A percentile compares a stretch with the other conserved stretches of the same genome.
Conservation (phyloP, 75 land plant species). For the Picea sitchensis region DNA sequence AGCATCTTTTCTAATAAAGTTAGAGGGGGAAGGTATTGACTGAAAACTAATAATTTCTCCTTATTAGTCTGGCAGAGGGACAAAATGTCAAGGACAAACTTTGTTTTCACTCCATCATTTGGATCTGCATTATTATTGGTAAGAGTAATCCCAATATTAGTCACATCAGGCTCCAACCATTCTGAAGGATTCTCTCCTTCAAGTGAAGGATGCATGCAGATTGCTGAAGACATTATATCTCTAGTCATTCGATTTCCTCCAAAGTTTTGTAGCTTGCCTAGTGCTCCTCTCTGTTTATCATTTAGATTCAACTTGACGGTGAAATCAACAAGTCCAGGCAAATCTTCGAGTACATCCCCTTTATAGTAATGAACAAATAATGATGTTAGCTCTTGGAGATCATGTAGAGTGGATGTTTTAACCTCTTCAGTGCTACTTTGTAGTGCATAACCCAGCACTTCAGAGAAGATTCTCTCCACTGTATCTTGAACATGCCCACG, state of each 20-base stretch:
- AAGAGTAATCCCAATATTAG: neutral
- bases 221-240: conserved; percentile 27
- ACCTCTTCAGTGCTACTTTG: conserved; percentile 31
- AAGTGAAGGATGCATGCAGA: conserved; percentile 58
- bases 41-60: conserved; percentile 76
- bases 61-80: conserved; percentile 35
- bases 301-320: conserved; percentile 58
- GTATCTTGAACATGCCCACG: conserved; percentile 23
- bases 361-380: conserved; percentile 74
- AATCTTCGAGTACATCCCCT: conserved; percentile 71
- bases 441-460: conserved; percentile 50
- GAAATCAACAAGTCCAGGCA: conserved; percentile 83
- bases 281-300: conserved; percentile 28
- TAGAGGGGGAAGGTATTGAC: conserved; percentile 63
- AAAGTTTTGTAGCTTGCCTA: conserved; percentile 13
- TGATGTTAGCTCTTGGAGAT: conserved; percentile 53
- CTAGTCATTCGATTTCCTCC: conserved; percentile 29
- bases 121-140: conserved; percentile 18
- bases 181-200: conserved; percentile 20
- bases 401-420: conserved; percentile 44
- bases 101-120: conserved; percentile 67
- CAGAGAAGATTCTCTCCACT: conserved; percentile 33
- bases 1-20: conserved; percentile 55
- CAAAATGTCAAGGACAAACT: conserved; percentile 67
- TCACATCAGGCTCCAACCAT: neutral